phyloP scores from a whole-genome alignment of 352 stramenopile genomes.

The Nothophytophthora sp. region DNA sequence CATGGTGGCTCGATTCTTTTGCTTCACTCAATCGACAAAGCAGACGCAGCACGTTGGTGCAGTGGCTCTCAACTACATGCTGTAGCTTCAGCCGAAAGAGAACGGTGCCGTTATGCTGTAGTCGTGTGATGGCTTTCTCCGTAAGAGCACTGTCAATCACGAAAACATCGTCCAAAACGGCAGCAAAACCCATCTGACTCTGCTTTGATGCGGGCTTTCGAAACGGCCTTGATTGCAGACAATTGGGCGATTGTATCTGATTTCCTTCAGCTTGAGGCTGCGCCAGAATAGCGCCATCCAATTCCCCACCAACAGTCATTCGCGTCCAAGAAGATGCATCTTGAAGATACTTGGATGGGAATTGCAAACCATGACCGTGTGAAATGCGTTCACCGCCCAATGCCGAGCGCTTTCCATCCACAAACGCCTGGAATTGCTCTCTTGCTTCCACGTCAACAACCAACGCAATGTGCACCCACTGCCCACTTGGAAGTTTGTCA shows the following conservation, averaged over 20 bases:
- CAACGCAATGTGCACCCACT: slow-evolving; percentile 21
- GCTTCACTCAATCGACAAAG: slow-evolving; percentile 29
- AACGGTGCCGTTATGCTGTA: slow-evolving; percentile 25
- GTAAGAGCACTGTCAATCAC: slow-evolving; percentile 8
- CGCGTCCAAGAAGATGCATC: slow-evolving; percentile 12
- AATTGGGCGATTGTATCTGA: not conserved
- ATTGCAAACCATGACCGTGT: not conserved
- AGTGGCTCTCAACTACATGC: slow-evolving; percentile 25
- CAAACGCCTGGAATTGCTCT: slow-evolving; percentile 14
- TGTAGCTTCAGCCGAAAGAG: slow-evolving; percentile 45
- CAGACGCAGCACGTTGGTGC: slow-evolving; percentile 31
- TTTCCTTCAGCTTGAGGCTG: not conserved
- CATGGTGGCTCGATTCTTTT: not conserved
- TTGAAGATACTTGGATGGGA: slow-evolving; percentile 9
- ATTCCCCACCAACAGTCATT: slow-evolving; percentile 12
- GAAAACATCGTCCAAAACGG: slow-evolving; percentile 37
- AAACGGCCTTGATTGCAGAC: not conserved
- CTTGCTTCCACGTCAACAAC: slow-evolving; percentile 3
- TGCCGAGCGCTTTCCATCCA: slow-evolving; percentile 15
- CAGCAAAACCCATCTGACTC: slow-evolving; percentile 9
- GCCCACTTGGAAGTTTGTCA: slow-evolving; percentile 5
- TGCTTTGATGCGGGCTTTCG: slow-evolving; percentile 2
- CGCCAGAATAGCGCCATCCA: not conserved
- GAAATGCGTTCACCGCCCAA: slow-evolving; percentile 4
- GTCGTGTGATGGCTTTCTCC: slow-evolving; percentile 13